Percentiles rank a stretch among this genome's conserved stretches.
These are phyloP conservation scores for Stemphylium vesicarium DNA, from an alignment of 2,329 filamentous ascomycete genomes.

Conservation along the genomic window DNA sequence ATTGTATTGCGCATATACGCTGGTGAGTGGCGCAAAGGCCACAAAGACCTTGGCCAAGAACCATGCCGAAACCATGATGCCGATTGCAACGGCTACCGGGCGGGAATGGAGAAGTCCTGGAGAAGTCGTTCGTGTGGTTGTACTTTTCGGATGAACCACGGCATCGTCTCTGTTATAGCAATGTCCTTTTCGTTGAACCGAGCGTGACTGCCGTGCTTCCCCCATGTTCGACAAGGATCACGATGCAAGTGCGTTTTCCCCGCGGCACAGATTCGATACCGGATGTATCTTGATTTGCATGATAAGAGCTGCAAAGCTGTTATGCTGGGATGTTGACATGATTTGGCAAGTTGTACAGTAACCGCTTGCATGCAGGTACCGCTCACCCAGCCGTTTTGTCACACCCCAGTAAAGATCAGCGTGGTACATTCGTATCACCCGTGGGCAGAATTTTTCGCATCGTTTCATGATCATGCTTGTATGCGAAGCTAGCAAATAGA, in stretches of 20 bases:
- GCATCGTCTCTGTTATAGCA: conserved; percentile 18
- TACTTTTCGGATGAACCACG: not conserved
- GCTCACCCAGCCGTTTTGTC: not conserved
- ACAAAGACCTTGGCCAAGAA: conserved; percentile 24
- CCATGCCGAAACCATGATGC: conserved; percentile 29
- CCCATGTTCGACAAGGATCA: conserved; percentile 18
- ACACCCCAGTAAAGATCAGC: not conserved
- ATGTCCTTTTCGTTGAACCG: conserved; percentile 4
- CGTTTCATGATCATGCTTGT: not conserved
- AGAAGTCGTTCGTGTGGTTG: not conserved
- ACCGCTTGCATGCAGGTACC: conserved; percentile 4
- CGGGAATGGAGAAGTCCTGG: not conserved
- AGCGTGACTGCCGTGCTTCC: conserved; percentile 16
- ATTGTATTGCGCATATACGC: conserved; percentile 22
- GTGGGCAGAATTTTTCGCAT: not conserved
- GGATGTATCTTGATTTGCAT: conserved; percentile 20
- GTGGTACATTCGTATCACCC: not conserved
- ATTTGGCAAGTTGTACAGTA: not conserved
- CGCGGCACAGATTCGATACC: conserved; percentile 15
- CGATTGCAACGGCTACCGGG: conserved; percentile 4
- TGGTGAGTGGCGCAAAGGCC: conserved; percentile 27
- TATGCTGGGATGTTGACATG: not conserved
- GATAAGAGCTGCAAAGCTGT: conserved; percentile 20
- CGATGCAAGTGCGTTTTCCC: conserved; percentile 2
- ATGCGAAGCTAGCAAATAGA: not conserved